These are phyloP conservation scores for Colletotrichum caudatum DNA, from an alignment of 2,329 filamentous ascomycete genomes.

Conservation along the genomic window DNA sequence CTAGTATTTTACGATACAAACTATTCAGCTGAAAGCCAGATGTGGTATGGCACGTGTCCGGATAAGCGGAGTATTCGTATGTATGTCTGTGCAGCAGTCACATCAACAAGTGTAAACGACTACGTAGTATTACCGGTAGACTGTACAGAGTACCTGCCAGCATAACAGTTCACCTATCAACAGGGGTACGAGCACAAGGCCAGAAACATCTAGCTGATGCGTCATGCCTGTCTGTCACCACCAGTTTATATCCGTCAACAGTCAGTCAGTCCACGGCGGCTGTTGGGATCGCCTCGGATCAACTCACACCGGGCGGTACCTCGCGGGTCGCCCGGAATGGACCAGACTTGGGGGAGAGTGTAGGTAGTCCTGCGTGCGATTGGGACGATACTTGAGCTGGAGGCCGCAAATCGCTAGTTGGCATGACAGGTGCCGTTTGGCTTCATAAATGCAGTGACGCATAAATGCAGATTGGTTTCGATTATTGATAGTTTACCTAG, in stretches of 20 bases:
- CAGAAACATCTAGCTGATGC: background rate
- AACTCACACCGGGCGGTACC: background rate
- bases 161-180: background rate
- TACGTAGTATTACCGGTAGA: background rate
- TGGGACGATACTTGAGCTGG: slow-evolving; percentile 14
- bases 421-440: slow-evolving; percentile 21
- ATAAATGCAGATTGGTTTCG: background rate
- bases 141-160: too few relatives aligned
- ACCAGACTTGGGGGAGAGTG: slow-evolving; percentile 16
- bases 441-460: slow-evolving; percentile 17
- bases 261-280: background rate
- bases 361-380: background rate
- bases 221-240: background rate
- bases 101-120: background rate
- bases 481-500: background rate
- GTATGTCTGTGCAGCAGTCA: slow-evolving; percentile 23
- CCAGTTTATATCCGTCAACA: background rate
- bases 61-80: slow-evolving; percentile 3
- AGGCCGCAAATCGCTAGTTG: slow-evolving; percentile 5
- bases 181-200: background rate
- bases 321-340: slow-evolving; percentile 6
- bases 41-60: slow-evolving; percentile 14
- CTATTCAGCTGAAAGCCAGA: background rate
- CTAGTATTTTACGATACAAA: background rate
- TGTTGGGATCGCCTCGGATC: background rate